Base-by-base conservation (phyloP, 2,329 filamentous ascomycete genomes). In the Simplicillium aogashimaense region DNA sequence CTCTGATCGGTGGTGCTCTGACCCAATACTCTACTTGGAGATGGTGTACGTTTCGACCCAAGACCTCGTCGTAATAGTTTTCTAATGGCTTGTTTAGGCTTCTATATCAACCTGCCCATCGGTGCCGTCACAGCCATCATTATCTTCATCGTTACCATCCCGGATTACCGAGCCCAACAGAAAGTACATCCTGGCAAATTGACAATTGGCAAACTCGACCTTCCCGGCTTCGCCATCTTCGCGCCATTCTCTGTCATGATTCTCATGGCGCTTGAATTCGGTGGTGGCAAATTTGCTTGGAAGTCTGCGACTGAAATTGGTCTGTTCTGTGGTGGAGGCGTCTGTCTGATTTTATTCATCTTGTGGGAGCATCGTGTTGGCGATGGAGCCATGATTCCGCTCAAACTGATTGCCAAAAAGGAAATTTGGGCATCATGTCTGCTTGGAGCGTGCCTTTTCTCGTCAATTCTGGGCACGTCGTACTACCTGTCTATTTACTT, bases 401-500 rank as follows among this genome's bases (percentile, higher is more conserved):
- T 63, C 2, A 63, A 64, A 0, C 56, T 76, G 28, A 39, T 74
- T 7, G 53, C 50, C 12, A 57, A 61, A 29, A 60, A 69, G 1
- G 53, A 64, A 17, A 60, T 75, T n/a, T 63, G 59, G 53, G 52
- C 62, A 9, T 59, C 61, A 16, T 58, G 61, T 18, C 9, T 64
- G 4, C 67, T 63, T 32, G 58, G 60, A 17, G 59, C 67, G 28
- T 60, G 67, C 40, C 58, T 71, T 14, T 63, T 64, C 12, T 58
- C 62, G 3, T 54, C 60, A 10, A 65, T 67, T 37, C 65, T 72
- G 43, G 48, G 70, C 1, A 54, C 64, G 2, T 53, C 69, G 4
- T 70, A 66, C 54, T 70, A 69, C 44, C 53, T 72, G 5, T 69
- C 70, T 2, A 59, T 73, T 43, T 74, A 70, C 58, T 72, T 75